Evolutionary conservation across 2,329 filamentous ascomycete species (phyloP).

Genomic region (Phyllosticta ampelicida): DNA sequence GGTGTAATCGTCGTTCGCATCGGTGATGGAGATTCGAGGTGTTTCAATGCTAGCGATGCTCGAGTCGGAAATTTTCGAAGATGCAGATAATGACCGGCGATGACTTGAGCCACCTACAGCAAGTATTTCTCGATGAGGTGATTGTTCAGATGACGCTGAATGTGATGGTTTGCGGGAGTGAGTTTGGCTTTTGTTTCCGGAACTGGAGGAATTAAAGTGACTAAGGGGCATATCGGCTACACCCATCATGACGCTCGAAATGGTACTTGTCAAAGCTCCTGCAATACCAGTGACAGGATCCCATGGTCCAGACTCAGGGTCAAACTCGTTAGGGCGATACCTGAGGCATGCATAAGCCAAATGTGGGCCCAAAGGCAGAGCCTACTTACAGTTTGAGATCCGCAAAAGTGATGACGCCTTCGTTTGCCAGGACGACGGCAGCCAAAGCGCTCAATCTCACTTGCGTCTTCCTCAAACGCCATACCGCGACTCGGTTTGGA

Average conservation of each 20-base stretch:
- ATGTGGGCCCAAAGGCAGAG: background rate
- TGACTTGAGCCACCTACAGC: background rate
- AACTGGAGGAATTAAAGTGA: background rate
- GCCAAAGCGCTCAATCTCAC: constrained; percentile 26
- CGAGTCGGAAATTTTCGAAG: background rate
- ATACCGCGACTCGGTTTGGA: constrained; percentile 25
- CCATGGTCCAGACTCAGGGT: constrained; percentile 29
- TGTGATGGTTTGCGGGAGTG: background rate
- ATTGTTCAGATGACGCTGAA: background rate
- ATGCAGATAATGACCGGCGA: background rate
- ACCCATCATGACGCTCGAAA: constrained; percentile 70
- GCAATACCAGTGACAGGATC: constrained; percentile 44
- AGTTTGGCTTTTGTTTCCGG: background rate
- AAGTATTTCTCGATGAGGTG: background rate
- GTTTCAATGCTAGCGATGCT: background rate
- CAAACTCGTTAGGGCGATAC: constrained; percentile 28
- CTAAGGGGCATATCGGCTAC: constrained; percentile 56
- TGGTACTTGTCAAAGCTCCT: constrained; percentile 69
- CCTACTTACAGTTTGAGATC: constrained; percentile 28
- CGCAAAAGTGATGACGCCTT: constrained; percentile 25
- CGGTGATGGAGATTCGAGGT: background rate
- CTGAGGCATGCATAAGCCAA: constrained; percentile 12
- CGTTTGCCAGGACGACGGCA: constrained; percentile 27
- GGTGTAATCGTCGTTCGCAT: background rate
- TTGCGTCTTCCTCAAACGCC: constrained; percentile 29